Conservation (phyloP, 495 filamentous ascomycete genomes). For the Penicillium robsamsonii region DNA sequence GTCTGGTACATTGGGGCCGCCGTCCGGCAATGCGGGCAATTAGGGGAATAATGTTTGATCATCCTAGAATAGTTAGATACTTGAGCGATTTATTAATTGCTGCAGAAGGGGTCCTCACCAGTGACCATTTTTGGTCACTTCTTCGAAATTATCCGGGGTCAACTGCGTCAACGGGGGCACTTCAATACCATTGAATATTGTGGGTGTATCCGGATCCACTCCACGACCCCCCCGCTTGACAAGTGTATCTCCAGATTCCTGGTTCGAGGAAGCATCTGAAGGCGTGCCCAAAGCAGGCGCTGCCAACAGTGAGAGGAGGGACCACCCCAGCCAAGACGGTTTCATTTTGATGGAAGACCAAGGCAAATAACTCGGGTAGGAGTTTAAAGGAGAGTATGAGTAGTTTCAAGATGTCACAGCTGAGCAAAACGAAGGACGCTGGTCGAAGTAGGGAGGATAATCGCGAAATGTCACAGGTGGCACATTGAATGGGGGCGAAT, state of each 20-base stretch:
- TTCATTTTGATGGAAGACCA: slow-evolving; percentile 37
- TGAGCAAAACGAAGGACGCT: slow-evolving; percentile 24
- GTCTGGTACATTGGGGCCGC: slow-evolving; percentile 89
- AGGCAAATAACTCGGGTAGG: slow-evolving; percentile 12
- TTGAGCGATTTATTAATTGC: not conserved
- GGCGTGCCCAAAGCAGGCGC: slow-evolving; percentile 38
- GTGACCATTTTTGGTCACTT: slow-evolving; percentile 60
- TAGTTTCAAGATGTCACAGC: slow-evolving; percentile 13
- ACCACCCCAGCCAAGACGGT: slow-evolving; percentile 40
- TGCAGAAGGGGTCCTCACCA: slow-evolving; percentile 43
- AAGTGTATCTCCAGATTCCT: slow-evolving; percentile 18
- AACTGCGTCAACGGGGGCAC: slow-evolving; percentile 74
- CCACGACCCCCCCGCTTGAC: slow-evolving; percentile 28
- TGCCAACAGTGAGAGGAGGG: slow-evolving; percentile 42
- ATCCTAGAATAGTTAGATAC: slow-evolving; percentile 50
- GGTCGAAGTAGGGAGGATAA: slow-evolving; percentile 20
- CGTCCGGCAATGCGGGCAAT: slow-evolving; percentile 74
- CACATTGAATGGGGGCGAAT: slow-evolving; percentile 37
- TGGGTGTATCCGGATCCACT: slow-evolving; percentile 34
- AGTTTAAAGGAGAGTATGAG: slow-evolving; percentile 18
- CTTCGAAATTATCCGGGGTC: slow-evolving; percentile 53
- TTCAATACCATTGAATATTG: slow-evolving; percentile 75
- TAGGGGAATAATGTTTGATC: slow-evolving; percentile 74
- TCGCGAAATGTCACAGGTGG: slow-evolving; percentile 34
- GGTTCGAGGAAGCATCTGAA: slow-evolving; percentile 26